These are phyloP conservation scores for Clathrus columnatus DNA, from an alignment of 768 basidiomycete genomes.

Conservation along the genomic window DNA sequence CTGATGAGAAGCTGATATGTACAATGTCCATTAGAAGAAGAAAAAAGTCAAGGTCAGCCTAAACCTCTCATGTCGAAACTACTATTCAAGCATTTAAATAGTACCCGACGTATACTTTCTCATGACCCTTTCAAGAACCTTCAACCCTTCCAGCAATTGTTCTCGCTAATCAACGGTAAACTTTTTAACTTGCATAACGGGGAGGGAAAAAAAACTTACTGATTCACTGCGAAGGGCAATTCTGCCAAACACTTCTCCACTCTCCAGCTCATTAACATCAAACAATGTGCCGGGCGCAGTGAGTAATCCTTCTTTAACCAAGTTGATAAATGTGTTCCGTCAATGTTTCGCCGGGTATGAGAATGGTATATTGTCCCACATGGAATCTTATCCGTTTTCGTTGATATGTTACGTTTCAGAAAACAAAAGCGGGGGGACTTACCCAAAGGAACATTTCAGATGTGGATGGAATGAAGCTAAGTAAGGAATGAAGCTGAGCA, in stretches of 20 bases:
- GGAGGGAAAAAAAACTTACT: slow-evolving; percentile 9
- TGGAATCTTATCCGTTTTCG: slow-evolving; percentile 55
- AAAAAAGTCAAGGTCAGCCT: too few relatives aligned
- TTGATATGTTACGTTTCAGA: neutral
- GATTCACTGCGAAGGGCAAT: slow-evolving; percentile 26
- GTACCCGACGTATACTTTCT: too few relatives aligned
- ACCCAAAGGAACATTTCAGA: slow-evolving; percentile 84
- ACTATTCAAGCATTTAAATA: too few relatives aligned
- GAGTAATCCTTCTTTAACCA: slow-evolving; percentile 56
- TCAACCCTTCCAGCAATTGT: too few relatives aligned
- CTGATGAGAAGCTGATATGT: too few relatives aligned
- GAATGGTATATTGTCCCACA: slow-evolving; percentile 46
- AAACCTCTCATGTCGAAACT: too few relatives aligned
- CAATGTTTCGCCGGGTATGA: slow-evolving; percentile 29
- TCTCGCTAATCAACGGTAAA: neutral
- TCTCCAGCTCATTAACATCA: slow-evolving; percentile 21
- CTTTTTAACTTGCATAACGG: neutral
- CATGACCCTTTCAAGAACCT: too few relatives aligned
- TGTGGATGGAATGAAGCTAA: slow-evolving; percentile 65
- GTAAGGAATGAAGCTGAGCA: slow-evolving; percentile 69
- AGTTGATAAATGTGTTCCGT: slow-evolving; percentile 50
- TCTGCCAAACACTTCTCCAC: slow-evolving; percentile 25
- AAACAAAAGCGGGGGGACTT: slow-evolving; percentile 15
- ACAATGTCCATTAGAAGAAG: too few relatives aligned
- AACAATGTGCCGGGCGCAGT: slow-evolving; percentile 51